phyloP scores from a whole-genome alignment of 305 asterid genomes.

The Fraxinus platypoda region DNA sequence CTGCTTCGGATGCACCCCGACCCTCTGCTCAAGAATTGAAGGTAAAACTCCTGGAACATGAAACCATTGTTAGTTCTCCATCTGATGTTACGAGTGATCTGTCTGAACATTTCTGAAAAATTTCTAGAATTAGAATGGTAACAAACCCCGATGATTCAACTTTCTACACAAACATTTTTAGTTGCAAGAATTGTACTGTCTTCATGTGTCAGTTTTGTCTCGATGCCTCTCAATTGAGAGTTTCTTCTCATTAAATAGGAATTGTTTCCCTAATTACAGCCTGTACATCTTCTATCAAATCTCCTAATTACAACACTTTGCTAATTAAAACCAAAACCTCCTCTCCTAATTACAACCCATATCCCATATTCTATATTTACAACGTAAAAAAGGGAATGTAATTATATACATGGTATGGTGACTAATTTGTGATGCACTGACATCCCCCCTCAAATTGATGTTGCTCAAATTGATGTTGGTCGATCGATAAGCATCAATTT shows the following conservation, averaged over 20 bases:
- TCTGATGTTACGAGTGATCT: not conserved
- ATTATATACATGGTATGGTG: too few species aligned
- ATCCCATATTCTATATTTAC: not conserved
- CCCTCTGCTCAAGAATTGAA: constrained; percentile 87
- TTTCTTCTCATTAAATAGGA: not conserved
- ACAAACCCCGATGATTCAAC: not conserved
- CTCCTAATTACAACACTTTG: not conserved
- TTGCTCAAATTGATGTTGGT: too few species aligned
- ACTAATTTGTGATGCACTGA: too few species aligned
- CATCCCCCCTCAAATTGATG: too few species aligned
- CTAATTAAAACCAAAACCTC: not conserved
- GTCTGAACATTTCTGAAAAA: not conserved
- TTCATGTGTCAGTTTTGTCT: not conserved
- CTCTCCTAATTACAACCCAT: not conserved
- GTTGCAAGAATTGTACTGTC: not conserved
- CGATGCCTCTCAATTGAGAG: not conserved
- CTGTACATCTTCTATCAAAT: not conserved
- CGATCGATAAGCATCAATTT: too few species aligned
- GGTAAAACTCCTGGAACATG: constrained; percentile 36
- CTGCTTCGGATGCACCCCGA: constrained; percentile 66
- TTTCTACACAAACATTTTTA: not conserved
- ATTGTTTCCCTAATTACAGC: not conserved
- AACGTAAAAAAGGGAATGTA: not conserved
- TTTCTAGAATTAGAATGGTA: not conserved
- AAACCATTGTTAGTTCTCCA: not conserved